Conservation (phyloP, 805 yeast species). For the Kodamaea hsintzibuensis region DNA sequence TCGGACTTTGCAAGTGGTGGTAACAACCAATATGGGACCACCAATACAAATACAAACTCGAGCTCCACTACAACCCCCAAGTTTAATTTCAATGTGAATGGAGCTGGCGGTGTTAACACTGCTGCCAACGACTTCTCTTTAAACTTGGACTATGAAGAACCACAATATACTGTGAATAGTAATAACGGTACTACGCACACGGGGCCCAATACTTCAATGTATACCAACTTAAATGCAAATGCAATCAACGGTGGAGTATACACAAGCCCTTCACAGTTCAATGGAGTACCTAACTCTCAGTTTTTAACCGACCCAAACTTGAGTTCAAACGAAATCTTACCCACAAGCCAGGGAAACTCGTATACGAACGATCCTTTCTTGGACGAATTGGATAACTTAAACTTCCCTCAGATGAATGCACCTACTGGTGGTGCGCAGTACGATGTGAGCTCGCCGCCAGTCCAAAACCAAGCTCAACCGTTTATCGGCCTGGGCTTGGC, state of each 20-base stretch:
- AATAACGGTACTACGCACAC: not conserved
- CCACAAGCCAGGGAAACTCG: conserved; percentile 12
- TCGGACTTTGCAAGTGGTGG: conserved; percentile 18
- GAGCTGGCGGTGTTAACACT: not conserved
- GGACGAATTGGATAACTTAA: conserved; percentile 29
- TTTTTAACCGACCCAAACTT: conserved; percentile 2
- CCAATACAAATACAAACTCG: not conserved
- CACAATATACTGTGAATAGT: not conserved
- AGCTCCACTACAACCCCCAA: conserved; percentile 8
- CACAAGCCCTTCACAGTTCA: conserved; percentile 5
- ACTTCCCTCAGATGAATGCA: conserved; percentile 13
- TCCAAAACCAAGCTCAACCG: conserved; percentile 1
- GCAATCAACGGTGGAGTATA: not conserved
- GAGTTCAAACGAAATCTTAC: not conserved
- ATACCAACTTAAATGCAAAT: not conserved
- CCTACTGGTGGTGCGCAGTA: not conserved
- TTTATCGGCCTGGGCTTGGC: not conserved
- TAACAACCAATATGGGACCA: conserved; percentile 3
- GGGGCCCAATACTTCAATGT: conserved; percentile 11
- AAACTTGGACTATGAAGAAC: conserved; percentile 3
- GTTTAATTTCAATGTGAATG: conserved; percentile 11
- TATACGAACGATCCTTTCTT: conserved; percentile 31
- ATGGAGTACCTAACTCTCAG: not conserved
- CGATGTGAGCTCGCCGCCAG: conserved; percentile 1
- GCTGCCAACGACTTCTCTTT: conserved; percentile 8